Conservation (phyloP, 257 asterid genomes). For the Solanum rostratum region DNA sequence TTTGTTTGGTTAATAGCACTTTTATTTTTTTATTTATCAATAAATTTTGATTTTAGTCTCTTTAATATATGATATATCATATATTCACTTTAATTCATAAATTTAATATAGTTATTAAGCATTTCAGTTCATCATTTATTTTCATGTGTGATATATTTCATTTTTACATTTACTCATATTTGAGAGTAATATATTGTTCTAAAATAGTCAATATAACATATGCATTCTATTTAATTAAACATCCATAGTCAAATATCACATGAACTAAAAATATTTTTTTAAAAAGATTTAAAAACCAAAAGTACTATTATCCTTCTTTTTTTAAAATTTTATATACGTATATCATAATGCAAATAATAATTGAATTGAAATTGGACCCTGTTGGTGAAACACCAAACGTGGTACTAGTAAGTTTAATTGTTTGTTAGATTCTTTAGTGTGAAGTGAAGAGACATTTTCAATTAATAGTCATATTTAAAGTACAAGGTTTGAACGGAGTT, state of each 20-base stretch:
- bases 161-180: neutral
- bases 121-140: neutral
- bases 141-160: neutral
- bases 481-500: neutral
- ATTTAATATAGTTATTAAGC: neutral
- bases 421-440: neutral
- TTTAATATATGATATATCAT: neutral
- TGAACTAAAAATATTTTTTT: neutral
- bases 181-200: neutral
- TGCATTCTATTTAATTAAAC: neutral
- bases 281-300: neutral
- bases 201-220: neutral
- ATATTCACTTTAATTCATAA: neutral
- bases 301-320: neutral
- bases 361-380: neutral
- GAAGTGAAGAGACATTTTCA: neutral
- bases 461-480: neutral
- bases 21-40: neutral
- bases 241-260: neutral
- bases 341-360: neutral
- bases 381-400: neutral
- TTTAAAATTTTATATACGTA: neutral
- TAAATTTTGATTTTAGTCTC: neutral
- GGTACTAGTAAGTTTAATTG: neutral
- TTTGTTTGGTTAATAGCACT: neutral